These are phyloP conservation scores for Verticillium longisporum DNA, from an alignment of 2,329 filamentous ascomycete species.

Conservation along the genomic window DNA sequence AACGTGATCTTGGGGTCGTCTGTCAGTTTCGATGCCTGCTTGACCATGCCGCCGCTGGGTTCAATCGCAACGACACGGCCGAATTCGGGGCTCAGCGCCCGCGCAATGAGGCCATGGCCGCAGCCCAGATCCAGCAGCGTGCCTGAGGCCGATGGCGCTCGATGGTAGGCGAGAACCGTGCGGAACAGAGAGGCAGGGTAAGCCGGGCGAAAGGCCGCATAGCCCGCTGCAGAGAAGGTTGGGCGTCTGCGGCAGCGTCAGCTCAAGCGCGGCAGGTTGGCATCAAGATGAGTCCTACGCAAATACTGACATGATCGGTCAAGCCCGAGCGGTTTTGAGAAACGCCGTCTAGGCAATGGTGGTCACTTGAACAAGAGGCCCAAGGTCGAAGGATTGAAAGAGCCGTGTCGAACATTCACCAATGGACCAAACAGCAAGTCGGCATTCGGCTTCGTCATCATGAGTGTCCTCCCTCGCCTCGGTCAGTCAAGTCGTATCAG, in stretches of 20 bases:
- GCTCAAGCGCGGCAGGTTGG: neutral
- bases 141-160: conserved; percentile 14
- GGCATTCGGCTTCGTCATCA: neutral
- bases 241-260: conserved; percentile 34
- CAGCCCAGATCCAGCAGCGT: conserved; percentile 54
- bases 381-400: neutral
- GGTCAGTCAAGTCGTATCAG: neutral
- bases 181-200: conserved; percentile 51
- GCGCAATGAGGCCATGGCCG: conserved; percentile 52
- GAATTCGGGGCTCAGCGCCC: conserved; percentile 47
- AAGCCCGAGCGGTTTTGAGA: too few relatives aligned
- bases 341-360: too few relatives aligned
- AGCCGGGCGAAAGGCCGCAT: conserved; percentile 52
- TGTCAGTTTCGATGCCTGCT: conserved; percentile 37
- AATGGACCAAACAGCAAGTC: neutral
- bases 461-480: neutral
- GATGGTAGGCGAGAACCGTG: conserved; percentile 31
- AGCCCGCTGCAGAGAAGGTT: conserved; percentile 48
- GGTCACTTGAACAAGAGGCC: neutral
- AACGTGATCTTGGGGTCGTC: conserved; percentile 38
- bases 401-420: neutral
- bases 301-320: conserved; percentile 40
- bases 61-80: conserved; percentile 44
- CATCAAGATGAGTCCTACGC: conserved; percentile 25
- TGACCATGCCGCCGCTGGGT: conserved; percentile 50